Base-by-base conservation (phyloP, 176 grass and related monocot genomes). In the Lolium rigidum region DNA sequence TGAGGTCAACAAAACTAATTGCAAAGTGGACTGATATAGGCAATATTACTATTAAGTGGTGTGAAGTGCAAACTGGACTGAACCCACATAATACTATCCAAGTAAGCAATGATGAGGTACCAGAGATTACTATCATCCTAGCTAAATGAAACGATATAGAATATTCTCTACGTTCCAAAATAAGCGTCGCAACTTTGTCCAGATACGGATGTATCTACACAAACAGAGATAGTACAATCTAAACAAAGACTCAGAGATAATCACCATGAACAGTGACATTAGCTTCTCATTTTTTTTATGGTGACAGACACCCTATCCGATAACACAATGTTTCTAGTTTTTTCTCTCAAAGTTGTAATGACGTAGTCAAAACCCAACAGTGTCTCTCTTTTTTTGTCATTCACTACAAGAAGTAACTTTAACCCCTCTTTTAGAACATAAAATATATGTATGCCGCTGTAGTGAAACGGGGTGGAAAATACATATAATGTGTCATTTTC, bases 31-130 rank as follows among this genome's bases (percentile, higher is more conserved):
- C 54, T 21, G 59, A 28, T 24, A 58, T 11, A 14, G 16, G 54
- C 44, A 78, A 49, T 68, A 69, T 38, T 63, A 22, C 3, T 50
- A 49, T 39, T 58, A 63, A 73, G 41, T 21, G 48, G 54, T 76
- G 12, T 31, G 12, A 65, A 35, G 62, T 16, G 79, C 21, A 41
- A 87, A 76, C 48, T 66, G 31, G 21, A 66, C 18, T 2, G 17
- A 31, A 52, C 16, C 59, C 59, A 24, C 4, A n/a, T 31, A 82
- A 24, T 28, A 49, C 11, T 68, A 64, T 59, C 38, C 0, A 4
- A 57, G 28, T 66, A 59, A 70, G 61, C 46, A 77, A 83, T 9
- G 24, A 81, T 65, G 35, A 37, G 70, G 79, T 46, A 59, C 24
- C 22, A 60, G 54, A 73, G 10, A 24, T 57, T 18, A 44, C 18